Percentiles rank a stretch among this genome's conserved stretches.
phyloP scores from a whole-genome alignment of 2,329 filamentous ascomycete genomes.

The Polychaeton citri region DNA sequence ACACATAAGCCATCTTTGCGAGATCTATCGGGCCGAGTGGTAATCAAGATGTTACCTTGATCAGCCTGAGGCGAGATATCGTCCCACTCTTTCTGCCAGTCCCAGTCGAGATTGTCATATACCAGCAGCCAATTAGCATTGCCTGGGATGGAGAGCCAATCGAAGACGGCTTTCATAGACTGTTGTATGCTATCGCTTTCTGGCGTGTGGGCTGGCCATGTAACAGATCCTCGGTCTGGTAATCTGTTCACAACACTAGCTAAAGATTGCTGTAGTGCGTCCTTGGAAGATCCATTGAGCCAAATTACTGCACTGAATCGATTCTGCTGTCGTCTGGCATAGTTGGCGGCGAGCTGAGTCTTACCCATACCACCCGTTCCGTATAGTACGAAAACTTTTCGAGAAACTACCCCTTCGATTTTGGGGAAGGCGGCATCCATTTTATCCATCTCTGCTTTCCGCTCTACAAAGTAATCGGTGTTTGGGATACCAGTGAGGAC shows the following conservation, averaged over 20 bases:
- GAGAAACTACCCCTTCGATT: neutral
- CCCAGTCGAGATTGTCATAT: constrained; percentile 22
- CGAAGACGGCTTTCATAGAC: neutral
- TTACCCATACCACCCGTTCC: constrained; percentile 19
- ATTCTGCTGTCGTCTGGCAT: constrained; percentile 6
- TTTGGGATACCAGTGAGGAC: constrained; percentile 8
- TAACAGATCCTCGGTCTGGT: too few species aligned
- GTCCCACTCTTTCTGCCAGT: constrained; percentile 1
- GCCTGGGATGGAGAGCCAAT: constrained; percentile 14
- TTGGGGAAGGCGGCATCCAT: constrained; percentile 8
- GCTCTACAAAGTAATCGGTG: constrained; percentile 8
- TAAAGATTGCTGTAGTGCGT: constrained; percentile 18
- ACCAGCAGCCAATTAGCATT: constrained; percentile 23
- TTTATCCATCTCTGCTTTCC: constrained; percentile 11
- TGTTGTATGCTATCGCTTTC: neutral
- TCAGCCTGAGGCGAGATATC: constrained; percentile 5
- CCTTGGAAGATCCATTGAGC: constrained; percentile 20
- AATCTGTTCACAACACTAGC: neutral
- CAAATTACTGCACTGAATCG: constrained; percentile 21
- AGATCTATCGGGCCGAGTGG: neutral
- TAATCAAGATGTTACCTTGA: constrained; percentile 1
- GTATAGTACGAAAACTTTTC: constrained; percentile 12
- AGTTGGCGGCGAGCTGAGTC: constrained; percentile 12
- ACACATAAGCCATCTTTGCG: neutral
- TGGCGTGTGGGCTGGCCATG: constrained; percentile 9